Percentiles rank a stretch among this genome's conserved stretches.
Conservation (phyloP, 2,329 filamentous ascomycete species). For the Fusarium aywerte region DNA sequence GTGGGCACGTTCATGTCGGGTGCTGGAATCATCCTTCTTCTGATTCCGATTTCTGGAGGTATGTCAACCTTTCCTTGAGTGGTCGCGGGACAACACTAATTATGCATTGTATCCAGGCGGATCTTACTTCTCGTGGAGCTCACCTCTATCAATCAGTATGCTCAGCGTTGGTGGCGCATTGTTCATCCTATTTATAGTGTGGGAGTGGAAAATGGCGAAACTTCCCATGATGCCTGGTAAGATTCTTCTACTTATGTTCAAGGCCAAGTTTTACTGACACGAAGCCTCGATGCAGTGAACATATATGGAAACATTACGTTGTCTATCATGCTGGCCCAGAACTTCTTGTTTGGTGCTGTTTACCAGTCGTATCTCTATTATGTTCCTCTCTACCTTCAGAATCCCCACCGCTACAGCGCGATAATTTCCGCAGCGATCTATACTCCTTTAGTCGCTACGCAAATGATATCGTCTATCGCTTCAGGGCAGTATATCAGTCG, state of each 20-base stretch:
- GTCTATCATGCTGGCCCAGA: background rate
- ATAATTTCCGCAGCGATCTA: constrained; percentile 1
- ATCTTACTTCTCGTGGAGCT: constrained; percentile 10
- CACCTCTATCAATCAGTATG: background rate
- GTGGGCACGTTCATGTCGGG: background rate
- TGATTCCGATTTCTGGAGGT: constrained; percentile 2
- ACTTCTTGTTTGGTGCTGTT: background rate
- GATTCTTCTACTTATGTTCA: background rate
- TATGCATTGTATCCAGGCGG: rapidly evolving
- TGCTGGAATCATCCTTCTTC: background rate
- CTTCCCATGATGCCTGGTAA: constrained; percentile 17
- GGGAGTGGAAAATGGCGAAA: constrained; percentile 19
- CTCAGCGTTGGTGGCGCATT: rapidly evolving
- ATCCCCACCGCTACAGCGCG: background rate
- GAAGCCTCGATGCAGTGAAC: background rate
- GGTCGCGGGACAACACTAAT: background rate
- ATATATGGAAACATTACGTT: background rate
- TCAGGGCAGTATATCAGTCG: constrained; percentile 15
- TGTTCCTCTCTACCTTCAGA: background rate
- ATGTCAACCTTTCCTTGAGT: rapidly evolving
- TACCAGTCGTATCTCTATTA: constrained; percentile 6
- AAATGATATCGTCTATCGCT: background rate
- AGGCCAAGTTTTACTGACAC: background rate
- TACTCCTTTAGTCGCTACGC: background rate
- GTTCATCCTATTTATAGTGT: background rate